phyloP scores from a whole-genome alignment of 2,329 filamentous ascomycete genomes.

The Pseudopyricularia javanii region DNA sequence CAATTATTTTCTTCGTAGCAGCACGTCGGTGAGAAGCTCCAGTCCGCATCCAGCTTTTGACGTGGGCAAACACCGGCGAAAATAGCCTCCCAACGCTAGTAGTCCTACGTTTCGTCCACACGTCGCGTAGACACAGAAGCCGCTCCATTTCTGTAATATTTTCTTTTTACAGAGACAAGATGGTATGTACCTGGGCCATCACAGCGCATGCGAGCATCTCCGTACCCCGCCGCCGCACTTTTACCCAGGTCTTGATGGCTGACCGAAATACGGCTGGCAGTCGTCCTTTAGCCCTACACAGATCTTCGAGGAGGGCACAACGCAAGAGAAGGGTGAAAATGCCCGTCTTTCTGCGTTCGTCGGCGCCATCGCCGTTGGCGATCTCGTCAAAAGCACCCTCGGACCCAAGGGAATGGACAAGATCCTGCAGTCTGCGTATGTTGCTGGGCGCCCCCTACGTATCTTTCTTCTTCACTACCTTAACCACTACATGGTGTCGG shows the following conservation, averaged over 20 bases:
- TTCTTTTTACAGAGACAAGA: not conserved
- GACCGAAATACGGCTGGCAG: conserved; percentile 12
- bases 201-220: not conserved
- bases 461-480: conserved; percentile 7
- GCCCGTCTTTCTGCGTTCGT: conserved; percentile 97
- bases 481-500: not conserved
- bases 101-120: not conserved
- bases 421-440: conserved; percentile 81
- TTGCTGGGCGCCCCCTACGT: conserved; percentile 1
- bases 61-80: not conserved
- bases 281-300: conserved; percentile 77
- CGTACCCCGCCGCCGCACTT: not conserved
- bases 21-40: not conserved
- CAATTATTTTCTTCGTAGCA: not conserved
- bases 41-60: not conserved
- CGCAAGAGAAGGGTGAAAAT: conserved; percentile 98
- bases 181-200: not conserved
- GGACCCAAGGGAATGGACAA: conserved; percentile 99
- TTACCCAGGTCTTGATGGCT: not conserved
- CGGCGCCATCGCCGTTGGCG: conserved; percentile 92
- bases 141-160: not conserved
- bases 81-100: not conserved
- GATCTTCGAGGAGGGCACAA: conserved; percentile 95
- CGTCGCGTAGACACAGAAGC: not conserved
- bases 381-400: conserved; percentile 92